A percentile compares a stretch with the other conserved stretches of the same genome.
phyloP scores from a whole-genome alignment of 495 filamentous ascomycete genomes.

The Polyplosphaeria fusca region DNA sequence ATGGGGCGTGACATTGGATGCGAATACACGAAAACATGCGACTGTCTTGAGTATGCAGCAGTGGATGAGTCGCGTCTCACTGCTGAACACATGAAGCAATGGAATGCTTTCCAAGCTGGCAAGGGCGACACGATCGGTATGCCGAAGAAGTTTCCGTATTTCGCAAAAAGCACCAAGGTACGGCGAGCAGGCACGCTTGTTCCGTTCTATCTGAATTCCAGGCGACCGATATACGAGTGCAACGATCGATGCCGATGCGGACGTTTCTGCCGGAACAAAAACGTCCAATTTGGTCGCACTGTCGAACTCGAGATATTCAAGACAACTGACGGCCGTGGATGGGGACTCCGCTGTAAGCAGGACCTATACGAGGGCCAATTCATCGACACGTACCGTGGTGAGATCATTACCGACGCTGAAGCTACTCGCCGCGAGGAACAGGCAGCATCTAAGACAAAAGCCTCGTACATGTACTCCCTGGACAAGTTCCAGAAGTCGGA shows the following conservation, averaged over 20 bases:
- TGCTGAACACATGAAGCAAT: conserved; percentile 3
- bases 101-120: not conserved
- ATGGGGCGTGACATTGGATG: conserved; percentile 44
- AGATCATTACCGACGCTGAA: conserved; percentile 71
- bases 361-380: conserved; percentile 75
- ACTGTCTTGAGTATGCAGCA: conserved; percentile 42
- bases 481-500: conserved; percentile 68
- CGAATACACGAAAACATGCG: conserved; percentile 40
- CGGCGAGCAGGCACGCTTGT: conserved; percentile 31
- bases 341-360: conserved; percentile 71
- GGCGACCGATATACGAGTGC: conserved; percentile 80
- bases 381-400: conserved; percentile 83
- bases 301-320: conserved; percentile 79
- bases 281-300: conserved; percentile 74
- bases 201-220: conserved; percentile 49
- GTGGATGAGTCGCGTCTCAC: conserved; percentile 36
- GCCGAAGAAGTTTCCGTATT: conserved; percentile 44
- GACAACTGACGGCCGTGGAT: conserved; percentile 66
- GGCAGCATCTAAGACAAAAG: conserved; percentile 48
- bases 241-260: conserved; percentile 67
- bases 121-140: conserved; percentile 30
- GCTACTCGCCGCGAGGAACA: conserved; percentile 62
- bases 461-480: conserved; percentile 76
- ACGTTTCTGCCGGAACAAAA: conserved; percentile 67
- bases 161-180: conserved; percentile 18